phyloP scores from a whole-genome alignment of 176 grass and related monocot species.

The Musa troglodytarum region DNA sequence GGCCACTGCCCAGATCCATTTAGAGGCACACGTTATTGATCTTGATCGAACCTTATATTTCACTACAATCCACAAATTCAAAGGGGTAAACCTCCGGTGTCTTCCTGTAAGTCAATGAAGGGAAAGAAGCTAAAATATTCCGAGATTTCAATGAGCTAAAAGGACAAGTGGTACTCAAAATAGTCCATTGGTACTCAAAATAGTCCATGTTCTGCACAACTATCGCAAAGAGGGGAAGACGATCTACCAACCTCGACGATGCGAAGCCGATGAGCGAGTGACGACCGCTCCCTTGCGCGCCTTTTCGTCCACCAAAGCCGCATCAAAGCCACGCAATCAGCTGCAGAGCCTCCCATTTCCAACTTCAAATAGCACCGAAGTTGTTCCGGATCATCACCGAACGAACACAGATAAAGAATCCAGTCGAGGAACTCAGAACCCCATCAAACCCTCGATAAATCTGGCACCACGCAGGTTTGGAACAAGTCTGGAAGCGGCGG shows the following conservation, averaged over 20 bases:
- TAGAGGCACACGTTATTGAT: too few relatives aligned
- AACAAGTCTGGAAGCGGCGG: too few relatives aligned
- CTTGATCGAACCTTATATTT: not conserved
- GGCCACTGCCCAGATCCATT: too few relatives aligned
- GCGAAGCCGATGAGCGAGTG: conserved; percentile 5
- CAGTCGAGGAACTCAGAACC: not conserved
- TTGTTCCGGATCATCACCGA: not conserved
- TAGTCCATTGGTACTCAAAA: not conserved
- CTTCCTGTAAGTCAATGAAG: not conserved
- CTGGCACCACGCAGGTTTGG: not conserved
- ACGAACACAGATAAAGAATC: not conserved
- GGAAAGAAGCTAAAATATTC: not conserved
- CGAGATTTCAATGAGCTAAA: not conserved
- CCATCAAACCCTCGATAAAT: not conserved
- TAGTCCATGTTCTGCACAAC: not conserved
- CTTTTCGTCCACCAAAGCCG: conserved; percentile 26
- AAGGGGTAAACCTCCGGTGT: not conserved
- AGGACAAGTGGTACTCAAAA: not conserved
- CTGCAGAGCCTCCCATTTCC: not conserved
- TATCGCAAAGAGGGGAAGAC: too few relatives aligned
- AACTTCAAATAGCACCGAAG: not conserved
- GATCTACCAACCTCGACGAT: not conserved
- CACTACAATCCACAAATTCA: not conserved
- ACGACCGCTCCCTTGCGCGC: conserved; percentile 28
- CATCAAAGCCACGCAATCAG: not conserved